Conservation (phyloP, 2,329 filamentous ascomycete species). For the Colletotrichum tofieldiae region DNA sequence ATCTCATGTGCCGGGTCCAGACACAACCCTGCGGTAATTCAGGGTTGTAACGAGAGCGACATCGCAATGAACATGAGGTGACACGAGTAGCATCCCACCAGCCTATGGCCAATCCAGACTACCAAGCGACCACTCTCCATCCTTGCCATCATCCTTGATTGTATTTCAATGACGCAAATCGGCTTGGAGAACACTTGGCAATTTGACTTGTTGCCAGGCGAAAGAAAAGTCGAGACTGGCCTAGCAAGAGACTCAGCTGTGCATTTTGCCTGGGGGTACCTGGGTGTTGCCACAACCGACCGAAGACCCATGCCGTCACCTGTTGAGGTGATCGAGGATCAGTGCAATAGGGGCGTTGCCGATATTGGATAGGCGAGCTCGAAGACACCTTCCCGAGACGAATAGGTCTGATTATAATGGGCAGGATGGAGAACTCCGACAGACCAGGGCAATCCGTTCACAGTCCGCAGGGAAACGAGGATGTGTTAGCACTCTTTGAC, state of each 20-base stretch:
- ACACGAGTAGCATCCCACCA: constrained; percentile 8
- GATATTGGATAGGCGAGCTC: background rate
- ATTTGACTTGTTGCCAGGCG: too few relatives aligned
- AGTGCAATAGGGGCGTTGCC: background rate
- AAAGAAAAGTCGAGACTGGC: background rate
- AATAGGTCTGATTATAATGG: background rate
- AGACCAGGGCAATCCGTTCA: background rate
- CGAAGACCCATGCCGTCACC: too few relatives aligned
- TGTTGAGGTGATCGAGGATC: background rate
- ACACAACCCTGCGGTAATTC: constrained; percentile 2
- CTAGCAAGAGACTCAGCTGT: background rate
- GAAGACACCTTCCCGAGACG: constrained; percentile 4
- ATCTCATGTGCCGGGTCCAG: constrained; percentile 29
- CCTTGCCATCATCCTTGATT: background rate
- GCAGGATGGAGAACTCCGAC: too few relatives aligned
- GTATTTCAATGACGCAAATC: background rate
- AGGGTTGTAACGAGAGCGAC: background rate
- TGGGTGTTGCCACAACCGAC: background rate
- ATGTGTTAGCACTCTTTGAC: background rate
- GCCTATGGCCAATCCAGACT: background rate
- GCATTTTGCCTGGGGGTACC: background rate
- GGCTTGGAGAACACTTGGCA: constrained; percentile 6
- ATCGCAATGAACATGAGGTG: constrained; percentile 8
- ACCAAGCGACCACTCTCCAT: background rate
- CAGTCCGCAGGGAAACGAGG: background rate